A percentile compares a stretch with the other conserved stretches of the same genome.
Evolutionary conservation across 164 flowering plant species (phyloP).

Genomic region (Vitis rupestris): DNA sequence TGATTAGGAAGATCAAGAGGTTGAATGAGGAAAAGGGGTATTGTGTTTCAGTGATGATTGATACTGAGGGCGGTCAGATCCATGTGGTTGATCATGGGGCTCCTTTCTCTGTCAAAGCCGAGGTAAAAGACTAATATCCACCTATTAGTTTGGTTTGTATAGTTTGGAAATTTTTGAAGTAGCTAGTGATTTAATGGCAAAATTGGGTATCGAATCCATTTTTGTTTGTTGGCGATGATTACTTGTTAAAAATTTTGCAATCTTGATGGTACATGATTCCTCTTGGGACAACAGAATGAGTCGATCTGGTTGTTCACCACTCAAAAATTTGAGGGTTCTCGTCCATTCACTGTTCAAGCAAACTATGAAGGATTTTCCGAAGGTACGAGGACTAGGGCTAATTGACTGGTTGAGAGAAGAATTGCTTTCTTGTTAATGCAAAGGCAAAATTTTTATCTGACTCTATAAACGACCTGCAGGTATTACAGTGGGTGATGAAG

Average conservation of each 20-base stretch:
- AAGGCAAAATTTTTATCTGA: neutral
- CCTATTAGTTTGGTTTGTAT: neutral
- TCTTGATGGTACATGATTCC: conserved; percentile 1
- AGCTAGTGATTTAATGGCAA: too few relatives aligned
- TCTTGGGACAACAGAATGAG: conserved; percentile 46
- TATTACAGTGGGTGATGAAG: conserved; percentile 71
- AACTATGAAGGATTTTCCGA: conserved; percentile 80
- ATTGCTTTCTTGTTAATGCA: neutral
- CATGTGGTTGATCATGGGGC: conserved; percentile 72
- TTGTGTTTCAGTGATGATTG: conserved; percentile 78
- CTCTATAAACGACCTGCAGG: conserved; percentile 34
- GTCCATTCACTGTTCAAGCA: conserved; percentile 73
- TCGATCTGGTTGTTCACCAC: conserved; percentile 77
- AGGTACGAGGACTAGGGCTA: conserved; percentile 34
- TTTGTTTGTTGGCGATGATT: neutral
- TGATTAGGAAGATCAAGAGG: conserved; percentile 66
- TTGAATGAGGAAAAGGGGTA: conserved; percentile 74
- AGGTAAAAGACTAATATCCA: conserved; percentile 27
- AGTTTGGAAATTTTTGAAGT: too few relatives aligned
- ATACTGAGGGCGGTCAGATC: conserved; percentile 80
- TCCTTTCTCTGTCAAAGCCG: conserved; percentile 60
- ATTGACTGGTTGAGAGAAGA: neutral
- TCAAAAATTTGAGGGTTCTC: conserved; percentile 50
- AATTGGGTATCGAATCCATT: neutral
- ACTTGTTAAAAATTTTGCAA: neutral